Conservation (phyloP, 2,329 filamentous ascomycete genomes). For the Stachybotrys echinatus region DNA sequence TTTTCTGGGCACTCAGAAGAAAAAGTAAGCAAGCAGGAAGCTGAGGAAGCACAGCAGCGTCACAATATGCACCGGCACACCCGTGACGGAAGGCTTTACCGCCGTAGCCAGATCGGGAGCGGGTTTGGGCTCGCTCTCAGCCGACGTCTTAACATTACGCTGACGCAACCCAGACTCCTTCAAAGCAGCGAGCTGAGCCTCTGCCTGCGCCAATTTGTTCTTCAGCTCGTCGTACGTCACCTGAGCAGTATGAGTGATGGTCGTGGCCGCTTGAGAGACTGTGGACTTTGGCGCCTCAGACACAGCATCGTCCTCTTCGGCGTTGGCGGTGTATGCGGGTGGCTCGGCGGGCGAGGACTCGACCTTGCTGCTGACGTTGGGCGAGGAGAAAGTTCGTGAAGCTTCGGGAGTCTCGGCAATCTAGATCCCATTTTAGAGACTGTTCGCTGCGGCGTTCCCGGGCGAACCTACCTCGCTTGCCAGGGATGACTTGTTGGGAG, state of each 20-base stretch:
- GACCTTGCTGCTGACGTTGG: constrained; percentile 22
- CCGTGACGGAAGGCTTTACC: constrained; percentile 55
- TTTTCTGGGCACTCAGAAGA: constrained; percentile 68
- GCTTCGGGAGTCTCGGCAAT: constrained; percentile 37
- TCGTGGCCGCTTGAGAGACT: constrained; percentile 35
- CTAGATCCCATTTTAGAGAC: constrained; percentile 15
- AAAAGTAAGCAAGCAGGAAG: constrained; percentile 92
- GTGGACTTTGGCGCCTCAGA: constrained; percentile 19
- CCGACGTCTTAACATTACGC: constrained; percentile 58
- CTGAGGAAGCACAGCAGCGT: constrained; percentile 80
- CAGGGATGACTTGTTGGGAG: constrained; percentile 34
- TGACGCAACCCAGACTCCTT: constrained; percentile 73
- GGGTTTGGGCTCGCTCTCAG: constrained; percentile 45
- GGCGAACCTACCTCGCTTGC: constrained; percentile 34
- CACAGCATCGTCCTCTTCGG: constrained; percentile 21
- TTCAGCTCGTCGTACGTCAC: constrained; percentile 56
- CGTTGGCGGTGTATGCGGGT: constrained; percentile 24
- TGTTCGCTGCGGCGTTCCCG: not conserved
- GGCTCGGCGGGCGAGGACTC: constrained; percentile 24
- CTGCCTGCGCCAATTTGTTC: constrained; percentile 68
- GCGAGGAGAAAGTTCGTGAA: constrained; percentile 40
- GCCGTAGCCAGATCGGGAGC: constrained; percentile 48
- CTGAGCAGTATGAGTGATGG: constrained; percentile 39
- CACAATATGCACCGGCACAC: constrained; percentile 81
- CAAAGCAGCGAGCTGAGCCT: constrained; percentile 65